These are phyloP conservation scores for Cyphellophora europaea DNA, from an alignment of 2,329 filamentous ascomycete species.

Conservation along the genomic window DNA sequence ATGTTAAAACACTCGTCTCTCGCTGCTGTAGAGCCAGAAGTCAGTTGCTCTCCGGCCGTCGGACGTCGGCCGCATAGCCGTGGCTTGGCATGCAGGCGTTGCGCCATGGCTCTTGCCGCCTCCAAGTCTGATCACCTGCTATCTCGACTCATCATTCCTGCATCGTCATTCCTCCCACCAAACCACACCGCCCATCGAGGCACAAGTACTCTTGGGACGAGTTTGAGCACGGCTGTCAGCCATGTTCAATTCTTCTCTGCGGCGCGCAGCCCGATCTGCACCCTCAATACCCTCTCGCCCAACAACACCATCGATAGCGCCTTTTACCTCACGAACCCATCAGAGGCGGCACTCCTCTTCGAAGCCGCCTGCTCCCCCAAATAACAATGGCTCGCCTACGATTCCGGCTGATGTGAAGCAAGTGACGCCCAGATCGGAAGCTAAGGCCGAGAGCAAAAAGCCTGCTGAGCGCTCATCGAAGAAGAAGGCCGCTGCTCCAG, in stretches of 20 bases:
- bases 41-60: no score
- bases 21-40: no score
- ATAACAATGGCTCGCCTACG: slow-evolving; percentile 31
- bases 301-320: slow-evolving; percentile 24
- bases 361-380: slow-evolving; percentile 34
- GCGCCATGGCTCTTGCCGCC: no score
- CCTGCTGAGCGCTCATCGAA: slow-evolving; percentile 17
- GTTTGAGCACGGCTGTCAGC: background rate
- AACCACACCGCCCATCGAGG: no score
- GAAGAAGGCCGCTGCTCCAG: slow-evolving; percentile 12
- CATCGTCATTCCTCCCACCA: no score
- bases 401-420: slow-evolving; percentile 19
- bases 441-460: slow-evolving; percentile 16
- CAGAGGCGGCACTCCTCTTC: slow-evolving; percentile 40
- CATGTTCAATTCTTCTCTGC: slow-evolving; percentile 38
- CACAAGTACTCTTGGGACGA: no score
- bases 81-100: no score
- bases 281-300: slow-evolving; percentile 25
- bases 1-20: no score
- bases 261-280: slow-evolving; percentile 32
- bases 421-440: slow-evolving; percentile 12
- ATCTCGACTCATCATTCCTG: no score
- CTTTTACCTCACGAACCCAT: slow-evolving; percentile 27
- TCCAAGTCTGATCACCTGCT: no score
- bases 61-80: no score